Evolutionary conservation across 2,329 filamentous ascomycete species (phyloP).

Genomic region (Ophiostoma pallidulum): DNA sequence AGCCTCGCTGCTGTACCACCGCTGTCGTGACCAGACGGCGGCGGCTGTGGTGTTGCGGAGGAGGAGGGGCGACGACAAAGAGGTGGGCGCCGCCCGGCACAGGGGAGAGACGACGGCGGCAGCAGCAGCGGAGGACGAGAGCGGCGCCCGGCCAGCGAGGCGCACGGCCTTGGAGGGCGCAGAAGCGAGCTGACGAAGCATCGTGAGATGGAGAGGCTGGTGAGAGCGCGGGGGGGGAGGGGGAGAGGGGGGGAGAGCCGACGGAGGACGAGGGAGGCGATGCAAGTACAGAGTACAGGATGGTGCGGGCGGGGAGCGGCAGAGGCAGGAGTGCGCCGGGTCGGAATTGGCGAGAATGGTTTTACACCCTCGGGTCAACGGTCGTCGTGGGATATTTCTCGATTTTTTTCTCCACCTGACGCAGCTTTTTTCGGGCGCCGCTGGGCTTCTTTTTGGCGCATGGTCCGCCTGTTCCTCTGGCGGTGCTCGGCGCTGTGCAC

Average conservation of each 20-base stretch:
- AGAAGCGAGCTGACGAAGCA: constrained; percentile 14
- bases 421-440: no score
- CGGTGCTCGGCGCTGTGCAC: no score
- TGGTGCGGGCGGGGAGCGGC: no score
- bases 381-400: constrained; percentile 4
- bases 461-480: not conserved
- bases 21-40: constrained; percentile 6
- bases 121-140: no score
- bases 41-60: constrained; percentile 1
- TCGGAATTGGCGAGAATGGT: not conserved
- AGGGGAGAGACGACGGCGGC: constrained; percentile 10
- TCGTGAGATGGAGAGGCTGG: not conserved
- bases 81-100: constrained; percentile 20
- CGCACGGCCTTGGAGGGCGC: constrained; percentile 11
- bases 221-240: no score
- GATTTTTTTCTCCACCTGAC: constrained; percentile 5
- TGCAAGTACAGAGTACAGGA: no score
- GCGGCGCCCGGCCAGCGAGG: constrained; percentile 10
- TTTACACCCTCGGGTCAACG: constrained; percentile 9
- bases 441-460: no score
- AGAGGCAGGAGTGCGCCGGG: no score
- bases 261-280: no score
- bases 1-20: constrained; percentile 39
- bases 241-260: no score
- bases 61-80: constrained; percentile 3